These are phyloP conservation scores for Aspergillus sp. DNA, from an alignment of 2,329 filamentous ascomycete genomes.

Conservation along the genomic window DNA sequence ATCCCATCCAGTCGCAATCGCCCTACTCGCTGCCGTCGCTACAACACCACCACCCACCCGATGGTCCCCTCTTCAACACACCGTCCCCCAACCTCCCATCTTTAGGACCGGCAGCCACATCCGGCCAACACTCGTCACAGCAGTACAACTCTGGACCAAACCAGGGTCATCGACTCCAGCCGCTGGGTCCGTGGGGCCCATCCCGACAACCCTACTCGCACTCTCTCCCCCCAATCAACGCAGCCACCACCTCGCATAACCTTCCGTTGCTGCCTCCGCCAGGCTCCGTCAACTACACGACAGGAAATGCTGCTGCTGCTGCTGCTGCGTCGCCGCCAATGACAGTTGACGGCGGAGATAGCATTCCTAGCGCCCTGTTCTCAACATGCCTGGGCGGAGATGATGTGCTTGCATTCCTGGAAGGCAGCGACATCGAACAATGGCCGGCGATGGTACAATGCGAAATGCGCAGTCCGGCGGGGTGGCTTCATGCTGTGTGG, in stretches of 20 bases:
- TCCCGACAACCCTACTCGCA: slow-evolving; percentile 27
- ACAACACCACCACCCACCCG: slow-evolving; percentile 21
- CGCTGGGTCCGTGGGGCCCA: slow-evolving; percentile 33
- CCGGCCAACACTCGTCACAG: slow-evolving; percentile 16
- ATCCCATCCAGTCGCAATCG: slow-evolving; percentile 26
- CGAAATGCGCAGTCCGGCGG: slow-evolving; percentile 24
- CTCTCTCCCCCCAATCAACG: slow-evolving; percentile 32
- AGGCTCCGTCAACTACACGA: slow-evolving; percentile 18
- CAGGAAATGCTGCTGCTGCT: slow-evolving; percentile 3
- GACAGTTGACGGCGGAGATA: slow-evolving; percentile 21
- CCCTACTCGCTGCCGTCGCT: slow-evolving; percentile 28
- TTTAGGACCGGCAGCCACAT: slow-evolving; percentile 14
- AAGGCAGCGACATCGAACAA: slow-evolving; percentile 27
- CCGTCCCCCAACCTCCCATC: slow-evolving; percentile 27
- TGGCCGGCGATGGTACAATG: slow-evolving; percentile 19
- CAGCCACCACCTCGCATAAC: slow-evolving; percentile 21
- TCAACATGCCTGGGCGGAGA: slow-evolving; percentile 31
- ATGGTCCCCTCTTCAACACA: slow-evolving; percentile 21
- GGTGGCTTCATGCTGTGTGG: slow-evolving; percentile 33
- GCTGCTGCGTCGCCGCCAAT: slow-evolving; percentile 21
- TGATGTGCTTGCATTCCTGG: slow-evolving; percentile 31
- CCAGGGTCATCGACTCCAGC: slow-evolving; percentile 29
- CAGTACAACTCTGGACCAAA: slow-evolving; percentile 16
- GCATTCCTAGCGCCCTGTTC: slow-evolving; percentile 15
- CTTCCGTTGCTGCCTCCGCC: slow-evolving; percentile 31